phyloP scores from a whole-genome alignment of 140 eudicot species.

The Erigeron philadelphicus region DNA sequence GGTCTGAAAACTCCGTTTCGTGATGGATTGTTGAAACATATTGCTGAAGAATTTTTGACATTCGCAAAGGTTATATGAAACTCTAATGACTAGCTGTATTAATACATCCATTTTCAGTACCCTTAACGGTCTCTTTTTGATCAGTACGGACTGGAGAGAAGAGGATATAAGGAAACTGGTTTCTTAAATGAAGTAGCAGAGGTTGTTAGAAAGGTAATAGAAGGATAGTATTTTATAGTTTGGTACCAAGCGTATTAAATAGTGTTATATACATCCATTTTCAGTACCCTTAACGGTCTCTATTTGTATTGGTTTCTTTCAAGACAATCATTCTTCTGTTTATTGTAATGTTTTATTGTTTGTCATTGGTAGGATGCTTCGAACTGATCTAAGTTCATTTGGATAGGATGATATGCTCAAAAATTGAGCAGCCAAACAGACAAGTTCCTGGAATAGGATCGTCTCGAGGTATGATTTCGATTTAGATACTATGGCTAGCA shows the following conservation, averaged over 20 bases:
- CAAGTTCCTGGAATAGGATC: too few relatives aligned
- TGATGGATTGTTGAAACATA: conserved; percentile 81
- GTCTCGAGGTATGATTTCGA: too few relatives aligned
- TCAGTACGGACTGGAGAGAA: conserved; percentile 91
- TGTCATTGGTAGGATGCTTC: too few relatives aligned
- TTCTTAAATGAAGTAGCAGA: conserved; percentile 82
- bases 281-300: not conserved
- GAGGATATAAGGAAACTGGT: conserved; percentile 93
- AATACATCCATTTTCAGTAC: not conserved
- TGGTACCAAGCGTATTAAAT: not conserved
- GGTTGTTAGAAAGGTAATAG: conserved; percentile 73
- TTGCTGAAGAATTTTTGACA: conserved; percentile 74
- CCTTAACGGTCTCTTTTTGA: conserved; percentile 9
- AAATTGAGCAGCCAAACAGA: too few relatives aligned
- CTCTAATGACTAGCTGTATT: not conserved
- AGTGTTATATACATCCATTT: not conserved
- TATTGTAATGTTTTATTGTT: too few relatives aligned
- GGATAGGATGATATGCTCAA: too few relatives aligned
- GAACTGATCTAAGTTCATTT: too few relatives aligned
- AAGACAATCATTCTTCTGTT: conserved; percentile 12
- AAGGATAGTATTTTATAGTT: not conserved
- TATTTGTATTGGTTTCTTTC: conserved; percentile 4
- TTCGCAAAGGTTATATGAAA: conserved; percentile 66
- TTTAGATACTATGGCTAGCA: too few relatives aligned
- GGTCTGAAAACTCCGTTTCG: conserved; percentile 96